Conservation (phyloP, 140 eudicot species). For the Flaveria floridana region DNA sequence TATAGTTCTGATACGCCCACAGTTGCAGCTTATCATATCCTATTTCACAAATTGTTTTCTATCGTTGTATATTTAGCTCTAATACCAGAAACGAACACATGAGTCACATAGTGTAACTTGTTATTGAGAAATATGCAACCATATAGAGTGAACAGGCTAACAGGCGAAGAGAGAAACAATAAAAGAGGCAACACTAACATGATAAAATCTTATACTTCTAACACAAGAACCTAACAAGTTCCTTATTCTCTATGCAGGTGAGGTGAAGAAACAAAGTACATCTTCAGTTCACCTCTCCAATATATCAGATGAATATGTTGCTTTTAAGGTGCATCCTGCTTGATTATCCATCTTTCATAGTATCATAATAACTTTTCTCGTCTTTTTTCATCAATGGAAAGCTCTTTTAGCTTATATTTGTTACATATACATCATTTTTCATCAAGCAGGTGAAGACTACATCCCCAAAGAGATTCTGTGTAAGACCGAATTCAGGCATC, state of each 20-base stretch:
- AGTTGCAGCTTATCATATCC: not conserved
- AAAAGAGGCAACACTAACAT: not conserved
- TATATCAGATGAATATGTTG: constrained; percentile 62
- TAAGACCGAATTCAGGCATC: constrained; percentile 69
- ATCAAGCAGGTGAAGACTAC: constrained; percentile 75
- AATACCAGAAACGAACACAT: constrained; percentile 2
- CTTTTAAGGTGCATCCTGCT: constrained; percentile 61
- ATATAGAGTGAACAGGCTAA: not conserved
- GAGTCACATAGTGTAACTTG: not conserved
- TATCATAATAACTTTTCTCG: not conserved
- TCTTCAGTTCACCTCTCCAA: constrained; percentile 62
- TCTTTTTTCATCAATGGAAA: not conserved
- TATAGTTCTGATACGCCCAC: not conserved
- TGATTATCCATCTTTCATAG: constrained; percentile 12
- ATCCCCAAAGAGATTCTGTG: constrained; percentile 78
- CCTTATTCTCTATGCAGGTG: constrained; percentile 40
- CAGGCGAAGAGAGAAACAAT: not conserved
- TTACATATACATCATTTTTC: constrained; percentile 5
- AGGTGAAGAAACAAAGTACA: constrained; percentile 69
- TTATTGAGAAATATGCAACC: not conserved
- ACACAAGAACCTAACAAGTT: constrained; percentile 3
- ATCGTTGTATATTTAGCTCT: not conserved
- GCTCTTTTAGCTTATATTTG: not conserved
- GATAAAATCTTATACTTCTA: not conserved
- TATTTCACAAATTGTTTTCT: not conserved